Evolutionary conservation across 2,329 filamentous ascomycete genomes (phyloP).

Genomic region (Huntiella bhutanensis): DNA sequence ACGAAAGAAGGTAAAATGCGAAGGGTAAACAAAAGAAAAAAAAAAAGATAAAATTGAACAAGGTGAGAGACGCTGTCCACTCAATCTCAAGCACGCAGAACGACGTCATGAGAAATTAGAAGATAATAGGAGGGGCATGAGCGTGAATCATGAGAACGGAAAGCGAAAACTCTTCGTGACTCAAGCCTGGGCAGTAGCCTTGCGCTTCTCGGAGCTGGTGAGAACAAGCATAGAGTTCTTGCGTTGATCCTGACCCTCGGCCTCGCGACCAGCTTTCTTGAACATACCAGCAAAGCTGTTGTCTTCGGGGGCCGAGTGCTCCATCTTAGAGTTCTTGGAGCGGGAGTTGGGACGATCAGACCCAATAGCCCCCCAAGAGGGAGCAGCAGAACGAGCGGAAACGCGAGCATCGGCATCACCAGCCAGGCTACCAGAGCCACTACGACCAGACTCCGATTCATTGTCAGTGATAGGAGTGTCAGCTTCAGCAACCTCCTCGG

Average conservation of each 20-base stretch:
- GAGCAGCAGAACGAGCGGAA: conserved; percentile 53
- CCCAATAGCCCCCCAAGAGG: conserved; percentile 59
- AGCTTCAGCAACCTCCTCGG: conserved; percentile 28
- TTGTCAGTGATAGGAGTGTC: conserved; percentile 57
- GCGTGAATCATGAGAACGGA: conserved; percentile 11
- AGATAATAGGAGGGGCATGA: conserved; percentile 11
- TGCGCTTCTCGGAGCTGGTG: conserved; percentile 79
- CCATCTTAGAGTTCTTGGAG: conserved; percentile 36
- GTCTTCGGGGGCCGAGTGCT: conserved; percentile 25
- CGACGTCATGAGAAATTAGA: background rate
- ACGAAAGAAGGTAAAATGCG: background rate
- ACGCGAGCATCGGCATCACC: conserved; percentile 52
- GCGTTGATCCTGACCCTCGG: conserved; percentile 44
- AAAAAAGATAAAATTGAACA: conserved; percentile 3
- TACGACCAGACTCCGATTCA: conserved; percentile 50
- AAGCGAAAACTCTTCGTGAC: conserved; percentile 3
- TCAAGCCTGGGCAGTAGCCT: conserved; percentile 21
- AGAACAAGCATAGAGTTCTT: conserved; percentile 76
- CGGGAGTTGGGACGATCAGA: conserved; percentile 62
- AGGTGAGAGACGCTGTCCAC: conserved; percentile 11
- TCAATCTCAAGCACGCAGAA: background rate
- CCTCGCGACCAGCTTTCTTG: conserved; percentile 36
- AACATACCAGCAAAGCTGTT: conserved; percentile 49
- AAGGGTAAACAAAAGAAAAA: background rate
- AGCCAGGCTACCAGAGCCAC: conserved; percentile 62